Conservation (phyloP, 208 protist genomes). For the Trypanosoma scelopori region DNA sequence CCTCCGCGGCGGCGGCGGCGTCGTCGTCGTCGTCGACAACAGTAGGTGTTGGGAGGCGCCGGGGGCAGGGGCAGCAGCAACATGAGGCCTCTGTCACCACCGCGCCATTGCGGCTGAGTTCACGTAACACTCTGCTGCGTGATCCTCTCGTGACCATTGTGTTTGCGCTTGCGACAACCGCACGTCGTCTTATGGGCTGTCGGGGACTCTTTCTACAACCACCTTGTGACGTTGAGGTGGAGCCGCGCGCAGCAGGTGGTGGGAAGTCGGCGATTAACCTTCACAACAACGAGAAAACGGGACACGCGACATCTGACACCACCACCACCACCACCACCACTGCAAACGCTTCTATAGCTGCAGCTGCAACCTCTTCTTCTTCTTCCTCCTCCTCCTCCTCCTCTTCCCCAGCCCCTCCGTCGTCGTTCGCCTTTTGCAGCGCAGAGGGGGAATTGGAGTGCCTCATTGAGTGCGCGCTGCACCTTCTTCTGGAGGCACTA, state of each 20-base stretch:
- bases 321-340: too few relatives aligned
- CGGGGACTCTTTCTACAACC: slow-evolving; percentile 14
- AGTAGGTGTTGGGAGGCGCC: background rate
- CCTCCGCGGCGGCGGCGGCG: background rate
- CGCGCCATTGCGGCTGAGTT: slow-evolving; percentile 19
- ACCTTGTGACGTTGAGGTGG: background rate
- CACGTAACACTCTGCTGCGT: slow-evolving; percentile 28
- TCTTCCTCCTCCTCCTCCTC: too few relatives aligned
- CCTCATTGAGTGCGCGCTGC: slow-evolving; percentile 35
- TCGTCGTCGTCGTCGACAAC: background rate
- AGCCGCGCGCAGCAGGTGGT: background rate
- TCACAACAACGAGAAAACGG: too few relatives aligned
- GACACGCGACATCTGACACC: too few relatives aligned
- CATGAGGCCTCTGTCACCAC: slow-evolving; percentile 9
- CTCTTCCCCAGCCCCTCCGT: too few relatives aligned
- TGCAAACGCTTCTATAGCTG: too few relatives aligned
- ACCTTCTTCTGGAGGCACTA: slow-evolving; percentile 41
- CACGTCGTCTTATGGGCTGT: slow-evolving; percentile 42
- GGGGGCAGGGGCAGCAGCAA: background rate
- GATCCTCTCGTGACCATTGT: slow-evolving; percentile 49
- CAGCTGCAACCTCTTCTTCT: too few relatives aligned
- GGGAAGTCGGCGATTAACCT: background rate
- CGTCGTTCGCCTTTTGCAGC: background rate
- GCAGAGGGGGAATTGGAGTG: slow-evolving; percentile 31
- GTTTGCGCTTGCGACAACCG: slow-evolving; percentile 41